These are phyloP conservation scores for Lyophyllum shimeji DNA, from an alignment of 768 basidiomycete genomes.

Conservation along the genomic window DNA sequence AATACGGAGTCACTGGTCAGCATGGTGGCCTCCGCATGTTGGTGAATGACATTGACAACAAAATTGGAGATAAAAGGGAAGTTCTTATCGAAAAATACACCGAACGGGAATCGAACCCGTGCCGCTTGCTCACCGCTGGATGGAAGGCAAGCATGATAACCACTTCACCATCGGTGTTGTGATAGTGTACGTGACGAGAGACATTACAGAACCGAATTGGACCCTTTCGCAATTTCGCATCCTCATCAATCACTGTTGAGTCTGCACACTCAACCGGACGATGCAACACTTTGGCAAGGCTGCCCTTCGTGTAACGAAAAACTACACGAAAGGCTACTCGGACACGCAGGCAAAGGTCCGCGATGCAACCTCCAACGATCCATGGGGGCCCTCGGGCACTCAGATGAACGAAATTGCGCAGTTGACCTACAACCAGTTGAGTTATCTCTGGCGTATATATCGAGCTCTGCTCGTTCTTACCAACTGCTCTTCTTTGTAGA, in stretches of 20 bases:
- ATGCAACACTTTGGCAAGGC: slow-evolving; percentile 85
- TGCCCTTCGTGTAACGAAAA: slow-evolving; percentile 87
- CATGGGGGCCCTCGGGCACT: slow-evolving; percentile 95
- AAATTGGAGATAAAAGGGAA: not conserved
- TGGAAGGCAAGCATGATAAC: slow-evolving; percentile 95
- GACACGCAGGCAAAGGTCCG: slow-evolving; percentile 94
- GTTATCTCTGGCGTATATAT: slow-evolving; percentile 26
- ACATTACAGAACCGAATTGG: not conserved
- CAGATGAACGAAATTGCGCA: slow-evolving; percentile 99
- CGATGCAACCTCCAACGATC: slow-evolving; percentile 96
- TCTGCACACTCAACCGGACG: slow-evolving; percentile 1
- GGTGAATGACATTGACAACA: not conserved
- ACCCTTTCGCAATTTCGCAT: no score
- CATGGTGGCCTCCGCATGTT: slow-evolving; percentile 15
- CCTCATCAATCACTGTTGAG: no score
- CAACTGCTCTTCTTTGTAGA: slow-evolving; percentile 31
- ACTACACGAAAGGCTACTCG: slow-evolving; percentile 95
- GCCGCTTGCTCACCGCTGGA: slow-evolving; percentile 53
- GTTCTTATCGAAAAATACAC: slow-evolving; percentile 37
- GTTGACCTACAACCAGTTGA: slow-evolving; percentile 92
- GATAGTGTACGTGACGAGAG: not conserved
- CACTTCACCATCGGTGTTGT: slow-evolving; percentile 77
- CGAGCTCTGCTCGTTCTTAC: slow-evolving; percentile 1
- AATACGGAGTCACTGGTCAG: not conserved
- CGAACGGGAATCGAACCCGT: slow-evolving; percentile 79